phyloP scores from a whole-genome alignment of 306 rosid species.

The Mucuna pruriens region DNA sequence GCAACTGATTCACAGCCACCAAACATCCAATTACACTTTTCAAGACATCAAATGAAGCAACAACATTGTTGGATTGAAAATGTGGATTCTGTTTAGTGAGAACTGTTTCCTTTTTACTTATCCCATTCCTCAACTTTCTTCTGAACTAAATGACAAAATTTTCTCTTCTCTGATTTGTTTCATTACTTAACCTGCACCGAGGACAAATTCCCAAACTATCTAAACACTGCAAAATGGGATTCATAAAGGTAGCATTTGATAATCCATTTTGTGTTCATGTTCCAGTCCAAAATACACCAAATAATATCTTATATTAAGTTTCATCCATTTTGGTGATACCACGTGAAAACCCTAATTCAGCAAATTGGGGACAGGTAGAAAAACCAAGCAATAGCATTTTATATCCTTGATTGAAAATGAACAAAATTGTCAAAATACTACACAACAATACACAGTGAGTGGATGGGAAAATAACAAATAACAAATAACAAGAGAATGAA shows the following conservation, averaged over 20 bases:
- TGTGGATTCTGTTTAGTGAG: too few relatives aligned
- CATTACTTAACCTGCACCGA: too few relatives aligned
- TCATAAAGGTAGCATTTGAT: neutral
- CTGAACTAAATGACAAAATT: neutral
- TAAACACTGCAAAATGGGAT: neutral
- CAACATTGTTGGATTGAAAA: too few relatives aligned
- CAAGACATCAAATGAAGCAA: too few relatives aligned
- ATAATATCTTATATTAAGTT: neutral
- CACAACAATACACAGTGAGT: too few relatives aligned
- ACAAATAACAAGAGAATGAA: too few relatives aligned
- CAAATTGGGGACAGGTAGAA: neutral
- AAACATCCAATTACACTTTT: too few relatives aligned
- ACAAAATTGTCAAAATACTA: too few relatives aligned
- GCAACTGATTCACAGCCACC: neutral
- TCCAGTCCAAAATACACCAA: neutral
- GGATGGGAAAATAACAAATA: too few relatives aligned
- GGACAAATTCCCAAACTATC: neutral
- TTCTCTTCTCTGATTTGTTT: neutral
- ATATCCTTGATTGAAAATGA: too few relatives aligned
- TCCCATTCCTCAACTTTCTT: conserved; percentile 2
- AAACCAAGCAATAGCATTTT: neutral
- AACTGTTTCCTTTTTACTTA: neutral
- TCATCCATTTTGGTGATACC: neutral
- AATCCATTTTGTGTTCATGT: neutral
- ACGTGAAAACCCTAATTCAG: conserved; percentile 19